Conservation (phyloP, 1,139 yeast species). For the Suhomyces panamericanus region DNA sequence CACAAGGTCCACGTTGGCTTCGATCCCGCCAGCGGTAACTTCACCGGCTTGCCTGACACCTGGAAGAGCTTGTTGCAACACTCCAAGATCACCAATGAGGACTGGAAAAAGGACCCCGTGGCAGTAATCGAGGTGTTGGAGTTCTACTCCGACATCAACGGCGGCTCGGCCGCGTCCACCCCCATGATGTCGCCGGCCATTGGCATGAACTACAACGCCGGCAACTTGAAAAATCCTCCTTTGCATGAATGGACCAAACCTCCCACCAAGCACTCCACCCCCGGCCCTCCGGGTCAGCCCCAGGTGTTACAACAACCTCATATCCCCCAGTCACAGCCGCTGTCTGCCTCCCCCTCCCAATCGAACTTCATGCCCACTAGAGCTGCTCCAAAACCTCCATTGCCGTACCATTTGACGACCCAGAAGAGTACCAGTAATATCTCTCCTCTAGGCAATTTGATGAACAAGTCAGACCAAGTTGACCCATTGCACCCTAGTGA, state of each 20-base stretch:
- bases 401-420: slow-evolving; percentile 40
- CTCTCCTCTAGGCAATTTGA: slow-evolving; percentile 39
- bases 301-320: slow-evolving; percentile 8
- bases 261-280: slow-evolving; percentile 24
- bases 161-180: slow-evolving; percentile 34
- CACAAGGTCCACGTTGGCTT: slow-evolving; percentile 65
- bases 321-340: slow-evolving; percentile 6
- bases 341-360: slow-evolving; percentile 14
- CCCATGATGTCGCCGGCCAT: slow-evolving; percentile 29
- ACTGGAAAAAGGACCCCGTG: slow-evolving; percentile 80
- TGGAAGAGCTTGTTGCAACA: slow-evolving; percentile 76
- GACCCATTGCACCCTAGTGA: background rate
- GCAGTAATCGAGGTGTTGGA: slow-evolving; percentile 92
- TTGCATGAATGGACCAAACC: slow-evolving; percentile 47
- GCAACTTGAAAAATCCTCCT: slow-evolving; percentile 4
- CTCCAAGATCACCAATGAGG: slow-evolving; percentile 78
- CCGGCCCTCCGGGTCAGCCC: slow-evolving; percentile 10
- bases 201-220: slow-evolving; percentile 9
- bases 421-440: slow-evolving; percentile 21
- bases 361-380: slow-evolving; percentile 37
- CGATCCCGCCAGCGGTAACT: slow-evolving; percentile 70
- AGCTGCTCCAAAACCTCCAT: slow-evolving; percentile 48
- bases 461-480: slow-evolving; percentile 25
- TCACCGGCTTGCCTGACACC: slow-evolving; percentile 76
- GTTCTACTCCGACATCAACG: slow-evolving; percentile 61